Base-by-base conservation (phyloP, 208 protist genomes). In the Endotrypanum monterogeii region DNA sequence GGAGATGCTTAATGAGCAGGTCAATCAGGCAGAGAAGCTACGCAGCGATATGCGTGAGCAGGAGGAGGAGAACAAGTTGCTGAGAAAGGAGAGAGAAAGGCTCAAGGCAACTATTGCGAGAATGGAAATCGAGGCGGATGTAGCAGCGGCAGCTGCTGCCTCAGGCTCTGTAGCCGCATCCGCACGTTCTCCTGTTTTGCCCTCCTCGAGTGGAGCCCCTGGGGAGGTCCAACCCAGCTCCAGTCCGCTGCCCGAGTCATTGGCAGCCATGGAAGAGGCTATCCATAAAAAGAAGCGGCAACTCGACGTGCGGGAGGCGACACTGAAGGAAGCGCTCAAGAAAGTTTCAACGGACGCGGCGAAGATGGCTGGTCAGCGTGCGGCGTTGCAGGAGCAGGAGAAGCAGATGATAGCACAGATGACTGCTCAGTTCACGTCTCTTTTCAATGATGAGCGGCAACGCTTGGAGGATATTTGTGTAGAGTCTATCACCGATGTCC, bases 271-370 rank as follows among this genome's bases (percentile, higher is more conserved):
- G 39, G 74, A 79, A 46, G 71, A 78, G 18, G 41, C 41, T 11
- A 55, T 86, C 44, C 73, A 74, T 35, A 83, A 86, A 69, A 83
- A 80, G 75, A 71, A 88, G 61, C 84, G 77, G 11, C 71, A 83
- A 54, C 76, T 92, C 0, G 83, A 89, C 69, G 39, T 86, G 74
- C 82, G 84, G 14, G 87, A 94, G 71, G 79, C 82, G 23, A 85
- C 85, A 55, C 83, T 92, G 73, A 83, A 94, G 75, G 85, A 88
- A 48, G 83, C 84, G 7, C 71, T 91, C 50, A 89, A 92, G 61
- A 92, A 91, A 68, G 83, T 89, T 16, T 83, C 82, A 4, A 60
- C 52, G 28, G 87, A 94, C 66, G 83, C 85, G 23, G 79, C 79
- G 3, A 82, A 74, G 60, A 68, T 92, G 14, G 81, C 79, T 0